Evolutionary conservation across 108 stramenopile genomes (phyloP).

Genomic region (Skeletonema marinoi): DNA sequence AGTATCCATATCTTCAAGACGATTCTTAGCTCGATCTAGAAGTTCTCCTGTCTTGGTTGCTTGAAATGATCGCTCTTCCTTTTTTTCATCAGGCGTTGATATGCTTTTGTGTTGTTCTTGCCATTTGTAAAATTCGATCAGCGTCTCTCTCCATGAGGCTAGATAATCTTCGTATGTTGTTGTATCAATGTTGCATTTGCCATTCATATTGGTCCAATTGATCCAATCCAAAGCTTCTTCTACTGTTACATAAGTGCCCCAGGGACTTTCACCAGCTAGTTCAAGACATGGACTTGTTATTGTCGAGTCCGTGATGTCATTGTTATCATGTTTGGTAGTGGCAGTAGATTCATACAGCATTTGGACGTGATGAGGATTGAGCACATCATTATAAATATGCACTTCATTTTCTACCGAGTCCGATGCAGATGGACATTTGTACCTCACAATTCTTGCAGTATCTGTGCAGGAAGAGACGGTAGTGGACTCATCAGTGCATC

Average conservation of each 20-base stretch:
- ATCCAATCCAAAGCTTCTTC: slow-evolving; percentile 52
- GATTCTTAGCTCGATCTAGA: neutral
- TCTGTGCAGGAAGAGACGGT: neutral
- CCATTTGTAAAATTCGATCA: slow-evolving; percentile 12
- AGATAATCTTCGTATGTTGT: slow-evolving; percentile 9
- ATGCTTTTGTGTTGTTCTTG: neutral
- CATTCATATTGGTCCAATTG: slow-evolving; percentile 16
- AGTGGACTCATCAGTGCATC: neutral
- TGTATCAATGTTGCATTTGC: neutral
- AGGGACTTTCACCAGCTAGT: slow-evolving; percentile 41
- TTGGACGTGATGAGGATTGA: slow-evolving; percentile 20
- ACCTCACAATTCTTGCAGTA: slow-evolving; percentile 25
- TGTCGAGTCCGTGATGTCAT: neutral
- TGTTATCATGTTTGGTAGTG: neutral
- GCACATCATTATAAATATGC: slow-evolving; percentile 37
- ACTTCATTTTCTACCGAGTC: slow-evolving; percentile 6
- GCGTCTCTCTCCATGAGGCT: slow-evolving; percentile 13
- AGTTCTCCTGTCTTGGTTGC: no score
- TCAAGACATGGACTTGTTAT: neutral
- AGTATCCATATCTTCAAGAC: slow-evolving; percentile 12
- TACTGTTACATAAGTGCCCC: slow-evolving; percentile 78
- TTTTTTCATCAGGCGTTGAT: slow-evolving; percentile 3
- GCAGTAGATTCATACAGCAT: slow-evolving; percentile 40
- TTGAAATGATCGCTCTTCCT: neutral
- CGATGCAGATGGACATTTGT: neutral